These are phyloP conservation scores for Coemansia sp. DNA, from an alignment of 192 early-diverging fungal genomes.

Conservation along the genomic window DNA sequence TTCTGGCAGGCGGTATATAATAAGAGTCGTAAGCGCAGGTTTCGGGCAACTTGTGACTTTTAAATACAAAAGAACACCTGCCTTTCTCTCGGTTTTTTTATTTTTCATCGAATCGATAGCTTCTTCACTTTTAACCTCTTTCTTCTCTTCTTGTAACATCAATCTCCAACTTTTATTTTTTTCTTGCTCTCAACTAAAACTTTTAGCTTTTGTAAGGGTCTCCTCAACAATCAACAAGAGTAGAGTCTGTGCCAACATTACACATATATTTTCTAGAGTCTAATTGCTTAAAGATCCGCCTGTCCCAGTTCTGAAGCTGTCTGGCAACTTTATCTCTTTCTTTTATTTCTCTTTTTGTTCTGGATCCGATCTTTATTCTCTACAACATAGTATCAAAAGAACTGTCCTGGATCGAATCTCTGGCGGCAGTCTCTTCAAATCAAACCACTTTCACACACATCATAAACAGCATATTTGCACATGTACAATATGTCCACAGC, in stretches of 20 bases:
- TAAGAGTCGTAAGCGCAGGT: not conserved
- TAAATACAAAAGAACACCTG: not conserved
- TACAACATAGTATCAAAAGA: too few species aligned
- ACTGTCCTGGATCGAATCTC: not conserved
- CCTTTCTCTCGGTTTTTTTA: not conserved
- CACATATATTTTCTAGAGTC: not conserved
- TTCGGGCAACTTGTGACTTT: not conserved
- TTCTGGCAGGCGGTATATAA: not conserved
- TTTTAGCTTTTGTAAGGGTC: constrained; percentile 1
- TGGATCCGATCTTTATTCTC: not conserved
- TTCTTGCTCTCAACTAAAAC: not conserved
- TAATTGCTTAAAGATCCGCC: not conserved
- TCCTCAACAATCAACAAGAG: not conserved
- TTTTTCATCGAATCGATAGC: constrained; percentile 1
- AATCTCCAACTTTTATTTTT: not conserved
- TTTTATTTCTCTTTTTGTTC: not conserved
- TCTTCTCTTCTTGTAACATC: not conserved
- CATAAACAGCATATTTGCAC: constrained; percentile 7
- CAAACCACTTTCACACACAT: not conserved
- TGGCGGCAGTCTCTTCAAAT: not conserved
- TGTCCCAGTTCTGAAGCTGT: not conserved
- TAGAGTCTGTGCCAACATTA: not conserved
- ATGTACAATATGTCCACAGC: constrained; percentile 33
- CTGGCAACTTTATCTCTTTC: not conserved
- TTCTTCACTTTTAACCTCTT: not conserved